phyloP scores from a whole-genome alignment of 192 early-diverging fungal species.

The Backusella parvicylindrica region DNA sequence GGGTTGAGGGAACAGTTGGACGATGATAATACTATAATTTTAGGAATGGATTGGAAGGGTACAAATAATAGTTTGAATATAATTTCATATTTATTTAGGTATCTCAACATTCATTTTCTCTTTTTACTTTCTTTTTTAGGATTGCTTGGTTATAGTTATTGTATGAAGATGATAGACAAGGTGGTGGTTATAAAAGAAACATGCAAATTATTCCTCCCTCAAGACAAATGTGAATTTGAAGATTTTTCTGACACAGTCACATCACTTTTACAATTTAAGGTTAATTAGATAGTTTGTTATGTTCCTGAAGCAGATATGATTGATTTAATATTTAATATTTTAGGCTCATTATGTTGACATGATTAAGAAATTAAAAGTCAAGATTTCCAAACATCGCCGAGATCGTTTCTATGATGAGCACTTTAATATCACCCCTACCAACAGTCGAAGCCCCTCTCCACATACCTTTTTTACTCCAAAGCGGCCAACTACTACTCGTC shows the following conservation, averaged over 20 bases:
- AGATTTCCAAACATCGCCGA: background rate
- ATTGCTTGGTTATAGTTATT: background rate
- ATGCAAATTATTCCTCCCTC: background rate
- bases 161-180: slow-evolving; percentile 3
- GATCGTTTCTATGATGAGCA: too few relatives aligned
- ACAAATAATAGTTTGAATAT: background rate
- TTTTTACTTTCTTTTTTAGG: background rate
- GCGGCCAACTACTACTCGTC: too few relatives aligned
- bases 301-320: slow-evolving; percentile 2
- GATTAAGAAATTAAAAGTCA: background rate
- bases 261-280: slow-evolving; percentile 1
- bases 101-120: background rate
- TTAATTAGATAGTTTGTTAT: background rate
- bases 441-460: too few relatives aligned
- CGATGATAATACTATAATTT: background rate
- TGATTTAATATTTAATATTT: slow-evolving; percentile 6
- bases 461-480: too few relatives aligned
- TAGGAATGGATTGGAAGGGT: background rate
- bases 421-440: too few relatives aligned
- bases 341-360: slow-evolving; percentile 9
- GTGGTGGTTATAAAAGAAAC: background rate
- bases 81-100: background rate
- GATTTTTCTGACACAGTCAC: background rate
- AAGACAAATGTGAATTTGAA: slow-evolving; percentile 5
- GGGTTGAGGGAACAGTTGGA: background rate